These are phyloP conservation scores for Epichloe festucae DNA, from an alignment of 2,329 filamentous ascomycete genomes.

Conservation along the genomic window DNA sequence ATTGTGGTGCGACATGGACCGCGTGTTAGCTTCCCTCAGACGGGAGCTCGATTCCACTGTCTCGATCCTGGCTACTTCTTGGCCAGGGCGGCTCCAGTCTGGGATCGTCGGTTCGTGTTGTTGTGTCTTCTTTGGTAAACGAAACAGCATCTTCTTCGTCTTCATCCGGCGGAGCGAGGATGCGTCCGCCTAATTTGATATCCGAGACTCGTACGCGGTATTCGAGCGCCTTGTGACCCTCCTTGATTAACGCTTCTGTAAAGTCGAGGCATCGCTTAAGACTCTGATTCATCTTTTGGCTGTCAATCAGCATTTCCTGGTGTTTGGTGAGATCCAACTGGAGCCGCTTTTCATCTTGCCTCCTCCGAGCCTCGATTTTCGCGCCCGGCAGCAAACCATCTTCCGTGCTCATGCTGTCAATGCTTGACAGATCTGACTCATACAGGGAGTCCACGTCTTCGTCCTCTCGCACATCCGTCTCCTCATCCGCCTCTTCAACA, in stretches of 20 bases:
- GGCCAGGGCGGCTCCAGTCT: conserved; percentile 18
- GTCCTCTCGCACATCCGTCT: conserved; percentile 24
- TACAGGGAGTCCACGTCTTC: conserved; percentile 34
- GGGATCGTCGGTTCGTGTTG: conserved; percentile 12
- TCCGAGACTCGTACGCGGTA: conserved; percentile 72
- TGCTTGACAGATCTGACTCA: conserved; percentile 36
- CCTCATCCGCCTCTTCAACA: conserved; percentile 30
- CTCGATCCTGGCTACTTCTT: conserved; percentile 33
- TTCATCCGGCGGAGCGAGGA: conserved; percentile 58
- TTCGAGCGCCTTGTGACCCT: conserved; percentile 75
- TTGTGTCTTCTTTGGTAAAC: conserved; percentile 9
- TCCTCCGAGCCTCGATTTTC: conserved; percentile 32
- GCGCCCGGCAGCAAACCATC: conserved; percentile 28
- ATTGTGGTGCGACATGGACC: background rate
- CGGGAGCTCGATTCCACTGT: conserved; percentile 39
- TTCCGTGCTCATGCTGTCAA: conserved; percentile 18
- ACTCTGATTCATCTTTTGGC: conserved; percentile 90
- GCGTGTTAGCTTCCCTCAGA: conserved; percentile 23
- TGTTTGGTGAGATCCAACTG: conserved; percentile 78
- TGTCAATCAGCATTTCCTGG: conserved; percentile 75
- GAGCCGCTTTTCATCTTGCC: conserved; percentile 70
- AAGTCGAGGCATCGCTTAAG: conserved; percentile 79
- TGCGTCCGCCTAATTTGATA: conserved; percentile 66
- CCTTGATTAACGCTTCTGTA: conserved; percentile 81
- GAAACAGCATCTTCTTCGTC: conserved; percentile 24